Conservation (phyloP, 2,329 filamentous ascomycete species). For the Davidsoniella virescens region DNA sequence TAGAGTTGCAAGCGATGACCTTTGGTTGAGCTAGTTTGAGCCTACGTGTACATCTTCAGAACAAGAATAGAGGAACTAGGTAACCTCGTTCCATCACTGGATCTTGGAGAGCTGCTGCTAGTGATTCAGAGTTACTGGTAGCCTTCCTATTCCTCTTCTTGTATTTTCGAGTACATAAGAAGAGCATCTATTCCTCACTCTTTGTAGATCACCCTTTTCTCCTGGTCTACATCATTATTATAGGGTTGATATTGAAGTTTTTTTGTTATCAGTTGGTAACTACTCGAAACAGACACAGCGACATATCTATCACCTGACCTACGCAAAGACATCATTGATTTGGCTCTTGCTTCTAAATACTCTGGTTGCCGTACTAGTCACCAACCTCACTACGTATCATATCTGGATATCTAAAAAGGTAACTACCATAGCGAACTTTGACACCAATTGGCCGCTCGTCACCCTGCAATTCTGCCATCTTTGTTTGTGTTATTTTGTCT, state of each 20-base stretch:
- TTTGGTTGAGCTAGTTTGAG: conserved; percentile 8
- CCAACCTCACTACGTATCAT: neutral
- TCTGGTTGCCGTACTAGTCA: neutral
- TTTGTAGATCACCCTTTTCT: too few relatives aligned
- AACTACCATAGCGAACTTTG: too few relatives aligned
- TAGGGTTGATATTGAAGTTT: neutral
- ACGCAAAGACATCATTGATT: neutral
- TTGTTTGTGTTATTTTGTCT: neutral
- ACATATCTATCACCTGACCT: neutral
- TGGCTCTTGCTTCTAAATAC: neutral
- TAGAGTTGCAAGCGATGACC: conserved; percentile 6
- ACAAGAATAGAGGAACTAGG: conserved; percentile 10
- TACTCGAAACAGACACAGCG: too few relatives aligned
- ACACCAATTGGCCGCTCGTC: too few relatives aligned
- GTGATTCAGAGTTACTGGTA: conserved; percentile 13
- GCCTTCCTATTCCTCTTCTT: conserved; percentile 12
- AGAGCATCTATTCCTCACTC: neutral
- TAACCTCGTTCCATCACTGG: conserved; percentile 5
- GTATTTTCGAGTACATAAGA: conserved; percentile 10
- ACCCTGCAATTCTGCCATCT: neutral
- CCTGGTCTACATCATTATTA: neutral
- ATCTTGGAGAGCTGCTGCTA: conserved; percentile 12
- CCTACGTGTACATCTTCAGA: conserved; percentile 10
- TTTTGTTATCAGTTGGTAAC: neutral
- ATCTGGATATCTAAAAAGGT: too few relatives aligned